Percentiles rank a stretch among this genome's conserved stretches.
Evolutionary conservation across 75 land plant species (phyloP).

Genomic region (Selaginella moellendorffii): DNA sequence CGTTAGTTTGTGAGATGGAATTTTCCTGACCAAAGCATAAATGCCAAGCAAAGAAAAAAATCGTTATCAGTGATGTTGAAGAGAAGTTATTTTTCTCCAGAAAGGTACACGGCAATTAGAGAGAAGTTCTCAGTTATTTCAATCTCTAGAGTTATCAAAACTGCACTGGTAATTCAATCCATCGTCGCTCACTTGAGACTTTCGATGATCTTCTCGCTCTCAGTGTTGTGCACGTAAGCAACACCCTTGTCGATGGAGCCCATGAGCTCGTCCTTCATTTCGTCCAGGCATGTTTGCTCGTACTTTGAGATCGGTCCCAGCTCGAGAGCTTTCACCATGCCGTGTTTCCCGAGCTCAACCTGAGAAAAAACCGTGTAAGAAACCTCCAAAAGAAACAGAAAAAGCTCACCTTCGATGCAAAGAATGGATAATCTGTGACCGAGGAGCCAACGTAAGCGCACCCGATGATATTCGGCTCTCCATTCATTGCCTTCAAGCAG

Average conservation of each 20-base stretch:
- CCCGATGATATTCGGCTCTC: constrained; percentile 69
- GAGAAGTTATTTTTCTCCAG: too few relatives aligned
- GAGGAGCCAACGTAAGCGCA: constrained; percentile 75
- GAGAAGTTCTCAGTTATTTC: too few relatives aligned
- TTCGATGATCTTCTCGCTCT: background rate
- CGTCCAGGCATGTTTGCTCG: constrained; percentile 67
- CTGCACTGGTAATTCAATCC: too few relatives aligned
- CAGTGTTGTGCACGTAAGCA: background rate
- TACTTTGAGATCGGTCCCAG: constrained; percentile 66
- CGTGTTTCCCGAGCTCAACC: constrained; percentile 83
- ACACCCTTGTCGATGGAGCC: constrained; percentile 89
- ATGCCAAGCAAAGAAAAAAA: too few relatives aligned
- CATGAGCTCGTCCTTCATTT: constrained; percentile 52
- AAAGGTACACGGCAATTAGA: too few relatives aligned
- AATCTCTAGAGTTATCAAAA: too few relatives aligned
- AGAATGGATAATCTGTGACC: constrained; percentile 76
- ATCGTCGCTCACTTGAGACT: background rate
- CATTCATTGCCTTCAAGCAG: constrained; percentile 80
- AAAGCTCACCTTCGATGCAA: constrained; percentile 71
- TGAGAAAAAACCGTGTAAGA: constrained; percentile 17
- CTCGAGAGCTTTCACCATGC: constrained; percentile 70
- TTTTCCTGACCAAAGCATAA: too few relatives aligned
- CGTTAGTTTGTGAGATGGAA: background rate
- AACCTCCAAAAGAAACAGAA: background rate
- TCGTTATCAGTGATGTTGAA: too few relatives aligned